Evolutionary conservation across 148 eudicot species (phyloP).

Genomic region (Rhododendron ferrugineum): DNA sequence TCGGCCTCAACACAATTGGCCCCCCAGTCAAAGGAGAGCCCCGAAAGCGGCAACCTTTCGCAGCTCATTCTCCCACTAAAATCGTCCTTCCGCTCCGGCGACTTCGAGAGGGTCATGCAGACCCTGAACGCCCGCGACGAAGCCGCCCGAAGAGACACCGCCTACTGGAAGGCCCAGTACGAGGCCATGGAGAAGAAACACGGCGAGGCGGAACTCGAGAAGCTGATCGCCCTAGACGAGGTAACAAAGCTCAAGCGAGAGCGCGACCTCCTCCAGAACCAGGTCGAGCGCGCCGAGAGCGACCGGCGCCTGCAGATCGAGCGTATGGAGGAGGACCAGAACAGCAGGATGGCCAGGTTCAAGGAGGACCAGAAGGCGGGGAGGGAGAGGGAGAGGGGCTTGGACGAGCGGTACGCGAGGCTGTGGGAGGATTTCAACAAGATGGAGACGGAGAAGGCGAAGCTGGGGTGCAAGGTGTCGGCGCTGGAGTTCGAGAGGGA

Average conservation of each 20-base stretch:
- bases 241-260: background rate
- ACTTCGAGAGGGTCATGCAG: background rate
- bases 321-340: background rate
- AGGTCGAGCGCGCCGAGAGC: background rate
- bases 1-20: background rate
- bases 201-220: background rate
- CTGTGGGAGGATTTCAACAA: background rate
- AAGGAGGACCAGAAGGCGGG: background rate
- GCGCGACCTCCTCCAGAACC: background rate
- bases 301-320: background rate
- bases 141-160: background rate
- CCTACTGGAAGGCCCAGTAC: background rate
- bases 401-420: background rate
- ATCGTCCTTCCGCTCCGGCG: background rate
- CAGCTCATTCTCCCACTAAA: background rate
- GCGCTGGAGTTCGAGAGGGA: background rate
- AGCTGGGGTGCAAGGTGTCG: background rate
- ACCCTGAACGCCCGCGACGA: background rate
- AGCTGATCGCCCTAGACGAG: background rate
- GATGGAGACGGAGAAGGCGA: background rate
- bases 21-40: background rate
- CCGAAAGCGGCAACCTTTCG: background rate
- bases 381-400: background rate
- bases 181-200: slow-evolving; percentile 2
- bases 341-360: background rate